A percentile compares a stretch with the other conserved stretches of the same genome.
These are phyloP conservation scores for Cercospora janseana DNA, from an alignment of 2,329 filamentous ascomycete genomes.

Conservation along the genomic window DNA sequence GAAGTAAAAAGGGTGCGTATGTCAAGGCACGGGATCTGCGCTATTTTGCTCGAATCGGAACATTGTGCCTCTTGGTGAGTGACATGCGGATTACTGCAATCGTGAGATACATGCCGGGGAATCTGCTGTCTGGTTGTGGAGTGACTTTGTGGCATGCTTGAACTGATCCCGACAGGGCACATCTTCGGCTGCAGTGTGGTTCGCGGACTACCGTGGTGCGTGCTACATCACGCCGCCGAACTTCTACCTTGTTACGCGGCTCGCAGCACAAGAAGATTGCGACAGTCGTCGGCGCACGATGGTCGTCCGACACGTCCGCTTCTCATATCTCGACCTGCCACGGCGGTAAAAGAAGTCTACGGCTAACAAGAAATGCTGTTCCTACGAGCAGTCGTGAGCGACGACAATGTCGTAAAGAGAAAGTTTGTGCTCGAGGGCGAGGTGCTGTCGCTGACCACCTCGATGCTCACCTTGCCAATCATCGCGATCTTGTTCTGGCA, in stretches of 20 bases:
- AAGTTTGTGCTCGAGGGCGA: conserved; percentile 17
- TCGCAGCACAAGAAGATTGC: not conserved
- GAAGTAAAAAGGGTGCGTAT: too few species aligned
- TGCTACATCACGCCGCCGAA: conserved; percentile 1
- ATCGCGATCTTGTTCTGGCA: conserved; percentile 22
- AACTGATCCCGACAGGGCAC: not conserved
- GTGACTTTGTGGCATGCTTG: not conserved
- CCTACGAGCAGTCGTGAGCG: conserved; percentile 14
- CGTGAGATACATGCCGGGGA: too few species aligned
- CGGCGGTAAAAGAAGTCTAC: not conserved
- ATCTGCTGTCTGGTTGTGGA: too few species aligned
- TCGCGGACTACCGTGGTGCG: not conserved
- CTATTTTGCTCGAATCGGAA: too few species aligned
- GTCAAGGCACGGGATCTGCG: too few species aligned
- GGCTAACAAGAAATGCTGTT: not conserved
- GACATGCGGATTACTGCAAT: too few species aligned
- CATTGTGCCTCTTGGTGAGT: too few species aligned
- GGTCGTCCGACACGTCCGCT: too few species aligned
- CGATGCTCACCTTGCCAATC: conserved; percentile 17
- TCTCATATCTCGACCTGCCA: too few species aligned
- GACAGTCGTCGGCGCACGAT: too few species aligned
- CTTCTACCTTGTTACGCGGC: not conserved
- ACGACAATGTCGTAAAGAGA: conserved; percentile 13
- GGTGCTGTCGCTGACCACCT: conserved; percentile 15
- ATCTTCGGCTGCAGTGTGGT: not conserved